Evolutionary conservation across 495 filamentous ascomycete species (phyloP).

Genomic region (Penicillium samsonianum): DNA sequence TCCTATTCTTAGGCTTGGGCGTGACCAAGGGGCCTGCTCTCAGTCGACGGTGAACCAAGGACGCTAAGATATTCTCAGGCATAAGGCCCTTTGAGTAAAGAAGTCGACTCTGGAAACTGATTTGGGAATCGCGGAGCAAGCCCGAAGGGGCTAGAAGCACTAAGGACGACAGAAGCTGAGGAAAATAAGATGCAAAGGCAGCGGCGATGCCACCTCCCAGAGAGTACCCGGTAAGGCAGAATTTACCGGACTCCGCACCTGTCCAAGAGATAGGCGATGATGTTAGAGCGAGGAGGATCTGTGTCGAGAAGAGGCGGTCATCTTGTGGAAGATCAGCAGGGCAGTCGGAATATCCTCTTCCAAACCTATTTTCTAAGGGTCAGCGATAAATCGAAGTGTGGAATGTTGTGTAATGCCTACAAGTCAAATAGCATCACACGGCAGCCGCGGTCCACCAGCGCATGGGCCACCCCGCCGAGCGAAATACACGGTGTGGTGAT

Average conservation of each 20-base stretch:
- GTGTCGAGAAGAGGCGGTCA: constrained; percentile 68
- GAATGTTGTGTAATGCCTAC: constrained; percentile 27
- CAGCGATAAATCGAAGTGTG: background rate
- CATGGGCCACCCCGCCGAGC: constrained; percentile 65
- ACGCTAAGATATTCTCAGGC: constrained; percentile 56
- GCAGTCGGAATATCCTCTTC: constrained; percentile 74
- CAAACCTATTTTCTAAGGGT: constrained; percentile 54
- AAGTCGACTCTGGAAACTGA: constrained; percentile 58
- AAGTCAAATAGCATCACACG: constrained; percentile 79
- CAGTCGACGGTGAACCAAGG: constrained; percentile 58
- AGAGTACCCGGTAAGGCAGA: constrained; percentile 80
- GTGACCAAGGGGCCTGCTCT: constrained; percentile 42
- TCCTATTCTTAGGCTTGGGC: constrained; percentile 37
- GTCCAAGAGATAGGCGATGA: constrained; percentile 73
- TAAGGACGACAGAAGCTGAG: constrained; percentile 63
- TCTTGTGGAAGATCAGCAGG: constrained; percentile 71
- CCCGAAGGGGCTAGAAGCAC: constrained; percentile 77
- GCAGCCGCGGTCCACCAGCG: constrained; percentile 71
- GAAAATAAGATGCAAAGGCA: constrained; percentile 72
- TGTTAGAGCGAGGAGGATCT: constrained; percentile 70
- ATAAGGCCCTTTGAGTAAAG: constrained; percentile 61
- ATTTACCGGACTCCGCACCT: constrained; percentile 50
- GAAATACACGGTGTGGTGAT: constrained; percentile 82
- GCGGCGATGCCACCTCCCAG: constrained; percentile 79
- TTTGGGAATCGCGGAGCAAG: constrained; percentile 64